phyloP scores from a whole-genome alignment of 129 eudicot species.

The Artemisia tridentata region DNA sequence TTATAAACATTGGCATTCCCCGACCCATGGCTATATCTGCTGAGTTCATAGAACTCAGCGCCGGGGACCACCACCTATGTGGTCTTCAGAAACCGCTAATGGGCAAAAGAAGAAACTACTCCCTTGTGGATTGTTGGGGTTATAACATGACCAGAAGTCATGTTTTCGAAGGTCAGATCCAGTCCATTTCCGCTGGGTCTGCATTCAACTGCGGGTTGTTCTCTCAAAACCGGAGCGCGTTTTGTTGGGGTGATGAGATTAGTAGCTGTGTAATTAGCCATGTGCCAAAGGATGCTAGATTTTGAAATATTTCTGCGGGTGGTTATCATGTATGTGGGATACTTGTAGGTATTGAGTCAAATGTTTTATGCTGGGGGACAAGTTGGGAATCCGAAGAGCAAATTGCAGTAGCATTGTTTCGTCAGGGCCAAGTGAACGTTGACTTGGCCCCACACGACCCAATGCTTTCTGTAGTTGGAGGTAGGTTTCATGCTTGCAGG shows the following conservation, averaged over 20 bases:
- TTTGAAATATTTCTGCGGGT: slow-evolving; percentile 76
- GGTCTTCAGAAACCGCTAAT: slow-evolving; percentile 73
- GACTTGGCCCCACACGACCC: slow-evolving; percentile 65
- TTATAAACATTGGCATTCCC: slow-evolving; percentile 70
- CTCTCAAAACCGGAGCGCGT: slow-evolving; percentile 66
- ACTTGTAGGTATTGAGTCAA: slow-evolving; percentile 57
- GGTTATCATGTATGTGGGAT: slow-evolving; percentile 96
- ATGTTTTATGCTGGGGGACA: slow-evolving; percentile 76
- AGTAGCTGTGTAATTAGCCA: slow-evolving; percentile 64
- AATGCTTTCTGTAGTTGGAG: slow-evolving; percentile 79
- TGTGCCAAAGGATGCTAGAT: slow-evolving; percentile 49
- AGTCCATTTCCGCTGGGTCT: slow-evolving; percentile 81
- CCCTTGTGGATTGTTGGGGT: slow-evolving; percentile 97
- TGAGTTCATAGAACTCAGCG: slow-evolving; percentile 78
- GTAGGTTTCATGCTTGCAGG: slow-evolving; percentile 84
- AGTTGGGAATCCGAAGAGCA: slow-evolving; percentile 62
- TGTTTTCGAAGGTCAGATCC: slow-evolving; percentile 71
- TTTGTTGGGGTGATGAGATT: slow-evolving; percentile 94
- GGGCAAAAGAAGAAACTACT: slow-evolving; percentile 57
- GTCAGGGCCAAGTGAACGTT: slow-evolving; percentile 50
- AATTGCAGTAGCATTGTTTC: slow-evolving; percentile 36
- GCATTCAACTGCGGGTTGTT: slow-evolving; percentile 83
- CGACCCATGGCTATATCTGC: slow-evolving; percentile 46
- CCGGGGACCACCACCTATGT: slow-evolving; percentile 89
- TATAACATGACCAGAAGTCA: slow-evolving; percentile 83